Conservation (phyloP, 2,329 filamentous ascomycete genomes). For the Penicillium concentricum region DNA sequence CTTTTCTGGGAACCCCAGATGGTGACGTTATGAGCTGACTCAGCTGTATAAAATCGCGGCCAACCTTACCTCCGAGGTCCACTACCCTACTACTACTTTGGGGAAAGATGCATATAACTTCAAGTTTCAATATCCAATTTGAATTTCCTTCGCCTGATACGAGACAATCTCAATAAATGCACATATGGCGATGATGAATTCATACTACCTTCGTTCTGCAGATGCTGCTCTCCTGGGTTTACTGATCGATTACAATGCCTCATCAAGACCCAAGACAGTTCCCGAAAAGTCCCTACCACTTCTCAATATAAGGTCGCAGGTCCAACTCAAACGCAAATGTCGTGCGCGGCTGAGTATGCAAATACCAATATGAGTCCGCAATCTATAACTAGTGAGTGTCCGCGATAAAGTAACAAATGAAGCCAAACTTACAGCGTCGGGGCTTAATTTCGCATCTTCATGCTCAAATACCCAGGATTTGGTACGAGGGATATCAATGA, state of each 20-base stretch:
- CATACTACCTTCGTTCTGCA: not conserved
- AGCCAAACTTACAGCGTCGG: conserved; percentile 63
- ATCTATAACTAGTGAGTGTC: conserved; percentile 55
- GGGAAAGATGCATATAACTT: not conserved
- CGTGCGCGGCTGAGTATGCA: conserved; percentile 77
- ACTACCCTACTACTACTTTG: not conserved
- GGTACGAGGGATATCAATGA: conserved; percentile 76
- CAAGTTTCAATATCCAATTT: not conserved
- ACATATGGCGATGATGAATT: not conserved
- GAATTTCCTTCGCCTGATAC: not conserved
- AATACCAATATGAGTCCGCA: conserved; percentile 79
- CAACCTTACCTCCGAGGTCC: not conserved
- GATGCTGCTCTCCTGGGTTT: not conserved
- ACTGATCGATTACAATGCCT: not conserved
- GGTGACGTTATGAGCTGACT: conserved; percentile 18
- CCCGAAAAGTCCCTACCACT: conserved; percentile 57
- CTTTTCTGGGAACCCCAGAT: not conserved
- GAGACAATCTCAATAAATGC: not conserved
- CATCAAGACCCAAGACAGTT: not conserved
- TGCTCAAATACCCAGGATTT: conserved; percentile 59
- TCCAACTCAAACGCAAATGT: conserved; percentile 82
- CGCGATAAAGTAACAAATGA: conserved; percentile 17
- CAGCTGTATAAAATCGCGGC: conserved; percentile 1
- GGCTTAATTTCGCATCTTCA: conserved; percentile 67
- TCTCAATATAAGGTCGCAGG: conserved; percentile 76